Conservation (phyloP, 495 filamentous ascomycete species). For the Ramalina intermedia region DNA sequence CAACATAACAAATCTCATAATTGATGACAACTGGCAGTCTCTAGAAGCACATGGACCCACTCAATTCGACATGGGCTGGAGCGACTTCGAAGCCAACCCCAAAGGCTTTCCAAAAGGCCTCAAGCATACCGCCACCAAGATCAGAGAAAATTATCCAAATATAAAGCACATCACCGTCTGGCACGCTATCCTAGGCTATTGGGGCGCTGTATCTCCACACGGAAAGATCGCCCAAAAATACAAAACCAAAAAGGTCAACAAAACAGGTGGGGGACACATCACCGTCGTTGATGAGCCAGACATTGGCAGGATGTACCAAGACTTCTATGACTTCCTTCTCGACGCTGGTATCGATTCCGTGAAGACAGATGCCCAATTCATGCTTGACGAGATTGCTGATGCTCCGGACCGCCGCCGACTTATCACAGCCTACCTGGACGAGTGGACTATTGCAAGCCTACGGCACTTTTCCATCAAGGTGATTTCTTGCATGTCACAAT, state of each 20-base stretch:
- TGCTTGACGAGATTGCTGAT: constrained; percentile 58
- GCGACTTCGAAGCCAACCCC: constrained; percentile 69
- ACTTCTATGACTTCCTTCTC: constrained; percentile 74
- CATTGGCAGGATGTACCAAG: constrained; percentile 62
- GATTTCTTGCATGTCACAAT: constrained; percentile 87
- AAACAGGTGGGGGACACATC: constrained; percentile 46
- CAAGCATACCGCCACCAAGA: constrained; percentile 46
- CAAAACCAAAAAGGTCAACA: constrained; percentile 52
- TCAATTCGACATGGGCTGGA: constrained; percentile 42
- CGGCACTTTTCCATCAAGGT: constrained; percentile 61
- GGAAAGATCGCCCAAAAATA: constrained; percentile 64
- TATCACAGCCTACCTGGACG: constrained; percentile 64
- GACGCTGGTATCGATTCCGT: constrained; percentile 60
- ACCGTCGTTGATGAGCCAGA: constrained; percentile 63
- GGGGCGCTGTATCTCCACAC: constrained; percentile 68
- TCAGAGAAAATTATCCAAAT: constrained; percentile 53
- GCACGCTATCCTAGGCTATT: constrained; percentile 90
- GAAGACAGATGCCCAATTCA: constrained; percentile 84
- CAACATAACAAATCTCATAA: constrained; percentile 66
- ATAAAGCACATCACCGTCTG: constrained; percentile 84
- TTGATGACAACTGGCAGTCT: constrained; percentile 95
- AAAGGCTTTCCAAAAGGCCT: constrained; percentile 69
- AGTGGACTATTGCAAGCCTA: constrained; percentile 65
- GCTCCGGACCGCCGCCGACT: constrained; percentile 53
- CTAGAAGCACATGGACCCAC: constrained; percentile 42